These are phyloP conservation scores for Mycena olivaceomarginata DNA, from an alignment of 768 basidiomycete genomes.

Conservation along the genomic window DNA sequence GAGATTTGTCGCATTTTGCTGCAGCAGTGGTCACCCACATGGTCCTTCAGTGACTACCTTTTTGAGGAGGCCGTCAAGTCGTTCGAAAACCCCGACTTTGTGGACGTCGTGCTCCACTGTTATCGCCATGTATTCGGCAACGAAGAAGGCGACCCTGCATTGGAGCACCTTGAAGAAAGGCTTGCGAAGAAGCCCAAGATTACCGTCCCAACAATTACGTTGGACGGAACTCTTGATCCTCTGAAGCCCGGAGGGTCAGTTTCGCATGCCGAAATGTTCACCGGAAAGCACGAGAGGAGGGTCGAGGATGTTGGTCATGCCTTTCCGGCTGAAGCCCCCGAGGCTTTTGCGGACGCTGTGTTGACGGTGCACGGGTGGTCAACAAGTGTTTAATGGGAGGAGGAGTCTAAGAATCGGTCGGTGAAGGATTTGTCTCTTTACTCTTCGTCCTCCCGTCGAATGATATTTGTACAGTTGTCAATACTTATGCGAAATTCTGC, in stretches of 20 bases:
- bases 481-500: too few species aligned
- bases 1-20: background rate
- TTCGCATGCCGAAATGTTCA: background rate
- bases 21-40: slow-evolving; percentile 5
- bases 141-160: background rate
- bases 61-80: slow-evolving; percentile 3
- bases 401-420: too few species aligned
- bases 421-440: too few species aligned
- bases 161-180: slow-evolving; percentile 5
- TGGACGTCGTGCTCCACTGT: slow-evolving; percentile 4
- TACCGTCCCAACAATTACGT: background rate
- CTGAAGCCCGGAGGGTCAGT: slow-evolving; percentile 1
- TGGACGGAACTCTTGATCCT: background rate
- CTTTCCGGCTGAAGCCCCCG: slow-evolving; percentile 1
- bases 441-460: background rate
- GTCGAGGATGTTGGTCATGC: slow-evolving; percentile 12
- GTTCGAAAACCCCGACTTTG: slow-evolving; percentile 8
- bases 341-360: background rate
- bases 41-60: background rate
- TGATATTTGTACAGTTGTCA: too few species aligned
- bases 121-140: slow-evolving; percentile 6
- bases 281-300: slow-evolving; percentile 7
- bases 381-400: background rate
- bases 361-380: background rate
- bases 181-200: background rate